These are phyloP conservation scores for Termitomyces sp. DNA, from an alignment of 768 basidiomycete genomes.

Conservation along the genomic window DNA sequence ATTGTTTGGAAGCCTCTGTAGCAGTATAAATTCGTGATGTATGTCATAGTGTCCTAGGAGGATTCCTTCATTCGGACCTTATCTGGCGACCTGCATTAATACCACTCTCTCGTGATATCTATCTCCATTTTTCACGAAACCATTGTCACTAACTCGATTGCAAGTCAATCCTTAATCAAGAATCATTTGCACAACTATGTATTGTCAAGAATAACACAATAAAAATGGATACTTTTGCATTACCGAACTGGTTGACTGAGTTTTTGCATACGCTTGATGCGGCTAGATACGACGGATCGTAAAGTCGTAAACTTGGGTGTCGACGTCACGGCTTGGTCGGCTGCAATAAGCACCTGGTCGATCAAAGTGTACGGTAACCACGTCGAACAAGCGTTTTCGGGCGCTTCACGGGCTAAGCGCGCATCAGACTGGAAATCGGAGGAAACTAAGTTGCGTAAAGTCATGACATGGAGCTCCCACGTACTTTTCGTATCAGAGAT, in stretches of 20 bases:
- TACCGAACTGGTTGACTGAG: constrained; percentile 27
- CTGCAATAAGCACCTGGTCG: constrained; percentile 73
- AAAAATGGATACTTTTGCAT: background rate
- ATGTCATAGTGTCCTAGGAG: constrained; percentile 22
- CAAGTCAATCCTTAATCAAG: background rate
- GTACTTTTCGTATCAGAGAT: constrained; percentile 67
- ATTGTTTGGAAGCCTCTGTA: constrained; percentile 21
- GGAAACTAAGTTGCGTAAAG: constrained; percentile 7
- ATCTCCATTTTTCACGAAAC: background rate
- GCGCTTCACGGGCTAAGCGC: constrained; percentile 43
- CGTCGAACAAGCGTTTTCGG: constrained; percentile 52
- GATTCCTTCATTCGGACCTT: constrained; percentile 20
- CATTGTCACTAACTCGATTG: background rate
- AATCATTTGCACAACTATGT: background rate
- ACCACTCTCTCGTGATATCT: background rate
- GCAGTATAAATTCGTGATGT: constrained; percentile 26
- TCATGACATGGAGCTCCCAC: constrained; percentile 5
- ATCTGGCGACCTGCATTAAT: background rate
- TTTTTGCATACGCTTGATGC: constrained; percentile 67
- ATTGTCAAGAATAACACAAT: background rate
- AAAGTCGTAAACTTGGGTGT: constrained; percentile 47
- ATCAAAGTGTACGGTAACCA: constrained; percentile 84
- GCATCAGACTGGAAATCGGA: constrained; percentile 40
- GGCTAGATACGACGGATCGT: constrained; percentile 53
- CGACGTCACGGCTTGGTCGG: constrained; percentile 41